Base-by-base conservation (phyloP, 768 basidiomycete genomes). In the Harrya chromipes region DNA sequence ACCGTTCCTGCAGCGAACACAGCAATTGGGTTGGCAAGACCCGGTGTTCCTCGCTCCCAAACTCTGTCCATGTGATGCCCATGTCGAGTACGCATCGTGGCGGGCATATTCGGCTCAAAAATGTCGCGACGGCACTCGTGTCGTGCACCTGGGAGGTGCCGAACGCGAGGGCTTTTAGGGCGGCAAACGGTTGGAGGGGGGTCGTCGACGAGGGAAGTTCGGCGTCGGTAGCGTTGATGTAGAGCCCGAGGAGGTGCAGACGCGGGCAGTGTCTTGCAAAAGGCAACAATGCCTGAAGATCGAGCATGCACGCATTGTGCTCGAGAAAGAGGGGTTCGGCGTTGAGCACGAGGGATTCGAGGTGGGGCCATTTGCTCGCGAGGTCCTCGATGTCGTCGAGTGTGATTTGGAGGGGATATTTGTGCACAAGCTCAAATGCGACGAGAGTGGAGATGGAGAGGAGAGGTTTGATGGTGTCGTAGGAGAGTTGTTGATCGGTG, bases 91-190 rank as follows among this genome's bases (percentile, higher is more conserved):
- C 42, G 57, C 76, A 80, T 3, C 61, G 59, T 2, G 71, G 55
- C 0, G 81, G 79, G 33, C 76, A 74, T 4, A 85, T 56, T 17
- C 73, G 74, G 55, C 77, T 78, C 47, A 85, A 69, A 55, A 79
- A 83, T 11, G 79, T 69, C 16, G 82, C 74, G 26, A 78, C 74
- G 0, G 73, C 55, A 4, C 68, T 73, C 5, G 72, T 62, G 13
- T 79, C 72, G 2, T 58, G 40, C 23, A 81, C 72, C 43, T 65
- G 63, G 16, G 81, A 83, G 0, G 79, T 72, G 0, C 82, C 83
- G 53, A 83, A 64, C 14, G 72, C 73, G 11, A 85, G 40, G 8
- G 50, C 40, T 2, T 11, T 29, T 4, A 67, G 61, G 2, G 54
- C 45, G 16, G 23, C 3, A 29, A 69, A 69, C 1, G 61, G 52